phyloP scores from a whole-genome alignment of 2,329 filamentous ascomycete species.

The Paraphaeosphaeria minitans region DNA sequence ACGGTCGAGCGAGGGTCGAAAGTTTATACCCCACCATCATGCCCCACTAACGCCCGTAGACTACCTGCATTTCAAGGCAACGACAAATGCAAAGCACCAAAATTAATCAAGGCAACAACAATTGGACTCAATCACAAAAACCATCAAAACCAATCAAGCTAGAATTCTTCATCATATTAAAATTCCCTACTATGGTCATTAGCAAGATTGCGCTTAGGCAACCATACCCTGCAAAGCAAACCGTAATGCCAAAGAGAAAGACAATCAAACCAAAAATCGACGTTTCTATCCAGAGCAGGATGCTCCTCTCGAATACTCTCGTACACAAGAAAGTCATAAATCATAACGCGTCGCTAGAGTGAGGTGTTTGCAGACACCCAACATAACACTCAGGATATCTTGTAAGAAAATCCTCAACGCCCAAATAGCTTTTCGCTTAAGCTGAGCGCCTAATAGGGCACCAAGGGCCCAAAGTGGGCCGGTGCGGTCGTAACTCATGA shows the following conservation, averaged over 20 bases:
- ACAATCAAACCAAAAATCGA: conserved; percentile 20
- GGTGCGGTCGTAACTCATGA: conserved; percentile 43
- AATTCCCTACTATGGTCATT: conserved; percentile 7
- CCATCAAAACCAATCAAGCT: neutral
- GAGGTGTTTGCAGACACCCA: conserved; percentile 38
- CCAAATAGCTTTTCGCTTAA: conserved; percentile 29
- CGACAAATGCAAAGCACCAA: neutral
- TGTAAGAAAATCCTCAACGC: conserved; percentile 28
- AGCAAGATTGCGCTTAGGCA: neutral
- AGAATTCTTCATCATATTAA: neutral
- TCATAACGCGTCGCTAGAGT: conserved; percentile 46
- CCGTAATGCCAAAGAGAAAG: conserved; percentile 17
- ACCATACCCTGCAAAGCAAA: conserved; percentile 6
- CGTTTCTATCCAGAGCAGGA: conserved; percentile 24
- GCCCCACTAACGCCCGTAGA: conserved; percentile 4
- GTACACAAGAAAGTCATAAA: conserved; percentile 27
- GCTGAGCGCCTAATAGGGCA: conserved; percentile 27
- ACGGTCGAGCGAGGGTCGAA: conserved; percentile 9
- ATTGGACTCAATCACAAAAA: neutral
- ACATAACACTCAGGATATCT: conserved; percentile 46
- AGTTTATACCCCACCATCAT: conserved; percentile 10
- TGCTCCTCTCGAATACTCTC: conserved; percentile 13
- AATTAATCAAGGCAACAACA: neutral
- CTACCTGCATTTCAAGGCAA: neutral
- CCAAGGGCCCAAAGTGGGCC: conserved; percentile 20